Base-by-base conservation (phyloP, 352 stramenopile species). In the Phytopythium kandeliae region DNA sequence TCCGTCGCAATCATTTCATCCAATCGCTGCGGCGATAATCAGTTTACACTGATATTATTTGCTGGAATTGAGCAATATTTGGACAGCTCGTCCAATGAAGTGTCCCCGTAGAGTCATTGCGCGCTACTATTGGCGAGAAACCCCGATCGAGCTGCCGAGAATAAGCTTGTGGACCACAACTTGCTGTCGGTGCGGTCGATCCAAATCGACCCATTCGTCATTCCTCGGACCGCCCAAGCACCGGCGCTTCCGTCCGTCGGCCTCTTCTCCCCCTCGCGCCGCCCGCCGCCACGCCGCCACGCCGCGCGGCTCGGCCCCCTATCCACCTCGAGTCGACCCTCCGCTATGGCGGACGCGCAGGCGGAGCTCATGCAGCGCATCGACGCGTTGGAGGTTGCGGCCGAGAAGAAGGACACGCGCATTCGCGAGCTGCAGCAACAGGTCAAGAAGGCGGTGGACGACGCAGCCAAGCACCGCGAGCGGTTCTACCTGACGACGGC, bases 401-500 rank as follows among this genome's bases (percentile, higher is more conserved):
- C 51, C 17, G 47, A 73, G 62, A 40, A 53, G 33, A 67, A 73
- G 53, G 50, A 63, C 30, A 42, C 44, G 49, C 63, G 63, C 48
- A 65, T 72, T 40, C 55, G 50, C 41, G 55, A 63, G 35, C 49
- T 71, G 54, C 64, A 83, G 55, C 61, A 78, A 47, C 68, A 83
- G 56, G 54, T 66, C 6, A 65, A 68, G 60, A 63, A 80, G 55
- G 55, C 60, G 43, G 57, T 84, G 50, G 36, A 74, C 28, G 58
- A 70, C 36, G 63, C 54, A 9, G 63, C 58, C 22, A 78, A 73
- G 55, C 48, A 70, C 47, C 62, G 60, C 26, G 78, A 91, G 65
- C 77, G 67, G 5, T 99, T 98, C 71, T 99, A 99, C 78, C 70
- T 99, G 47, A 99, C 96, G 54, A 99, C 97, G 30, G 97, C 97